Conservation (phyloP, 345 rosid species). For the Excoecaria agallocha region DNA sequence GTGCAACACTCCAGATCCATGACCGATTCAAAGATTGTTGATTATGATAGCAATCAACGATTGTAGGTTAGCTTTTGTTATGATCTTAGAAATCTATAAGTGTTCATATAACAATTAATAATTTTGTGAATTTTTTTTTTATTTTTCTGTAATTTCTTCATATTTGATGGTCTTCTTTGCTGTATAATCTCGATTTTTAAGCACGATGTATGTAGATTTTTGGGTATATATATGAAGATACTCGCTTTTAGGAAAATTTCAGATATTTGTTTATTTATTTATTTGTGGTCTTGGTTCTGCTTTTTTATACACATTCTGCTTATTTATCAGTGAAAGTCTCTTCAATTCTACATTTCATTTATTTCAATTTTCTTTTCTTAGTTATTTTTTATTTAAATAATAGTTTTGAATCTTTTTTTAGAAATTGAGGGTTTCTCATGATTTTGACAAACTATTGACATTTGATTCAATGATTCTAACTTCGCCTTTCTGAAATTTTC, state of each 20-base stretch:
- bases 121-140: background rate
- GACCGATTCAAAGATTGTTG: conserved; percentile 66
- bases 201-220: background rate
- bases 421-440: too few relatives aligned
- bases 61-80: background rate
- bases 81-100: background rate
- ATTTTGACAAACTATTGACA: too few relatives aligned
- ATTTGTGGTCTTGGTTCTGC: background rate
- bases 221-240: too few relatives aligned
- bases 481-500: too few relatives aligned
- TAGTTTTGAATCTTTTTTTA: too few relatives aligned
- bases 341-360: too few relatives aligned
- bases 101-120: background rate
- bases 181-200: background rate
- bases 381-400: too few relatives aligned
- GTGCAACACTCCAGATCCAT: conserved; percentile 72
- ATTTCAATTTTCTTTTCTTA: too few relatives aligned
- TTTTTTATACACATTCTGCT: background rate
- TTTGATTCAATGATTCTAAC: too few relatives aligned
- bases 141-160: background rate
- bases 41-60: conserved; percentile 46
- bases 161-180: background rate
- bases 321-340: too few relatives aligned
- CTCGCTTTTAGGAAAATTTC: background rate
- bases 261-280: background rate